phyloP scores from a whole-genome alignment of 2,329 filamentous ascomycete genomes.

The Pseudogymnoascus sp. region DNA sequence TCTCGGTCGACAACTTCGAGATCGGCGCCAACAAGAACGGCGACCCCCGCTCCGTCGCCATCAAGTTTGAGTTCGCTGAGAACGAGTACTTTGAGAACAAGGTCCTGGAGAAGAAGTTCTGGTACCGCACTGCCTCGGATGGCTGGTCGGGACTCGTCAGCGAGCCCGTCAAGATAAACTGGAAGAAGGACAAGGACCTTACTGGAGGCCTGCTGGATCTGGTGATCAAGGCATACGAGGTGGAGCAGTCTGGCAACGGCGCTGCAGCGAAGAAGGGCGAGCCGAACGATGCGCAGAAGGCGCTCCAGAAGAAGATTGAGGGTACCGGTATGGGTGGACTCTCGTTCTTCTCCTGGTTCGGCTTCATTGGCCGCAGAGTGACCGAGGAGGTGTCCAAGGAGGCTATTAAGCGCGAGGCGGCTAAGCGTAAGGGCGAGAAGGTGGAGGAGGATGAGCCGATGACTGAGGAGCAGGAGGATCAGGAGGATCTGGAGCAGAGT shows the following conservation, averaged over 20 bases:
- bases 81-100: constrained; percentile 78
- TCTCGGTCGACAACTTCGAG: constrained; percentile 76
- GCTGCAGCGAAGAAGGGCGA: constrained; percentile 21
- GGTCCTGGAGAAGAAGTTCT: constrained; percentile 84
- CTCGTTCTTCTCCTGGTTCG: constrained; percentile 88
- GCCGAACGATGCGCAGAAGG: constrained; percentile 41
- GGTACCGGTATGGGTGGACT: constrained; percentile 52
- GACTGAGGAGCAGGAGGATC: constrained; percentile 36
- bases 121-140: constrained; percentile 62
- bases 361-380: constrained; percentile 62
- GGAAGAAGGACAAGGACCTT: constrained; percentile 79
- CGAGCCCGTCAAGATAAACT: constrained; percentile 79
- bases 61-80: constrained; percentile 68
- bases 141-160: constrained; percentile 71
- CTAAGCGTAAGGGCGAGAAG: constrained; percentile 41
- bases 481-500: constrained; percentile 54
- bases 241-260: constrained; percentile 39
- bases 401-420: constrained; percentile 51
- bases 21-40: constrained; percentile 50
- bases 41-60: constrained; percentile 70
- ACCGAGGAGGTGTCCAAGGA: constrained; percentile 61
- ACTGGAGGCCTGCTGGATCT: constrained; percentile 72
- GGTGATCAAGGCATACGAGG: constrained; percentile 60
- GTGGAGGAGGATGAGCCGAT: constrained; percentile 35
- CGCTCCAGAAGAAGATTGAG: constrained; percentile 46